A percentile compares a stretch with the other conserved stretches of the same genome.
Conservation (phyloP, 208 protist genomes). For the Leishmania lainsoni region DNA sequence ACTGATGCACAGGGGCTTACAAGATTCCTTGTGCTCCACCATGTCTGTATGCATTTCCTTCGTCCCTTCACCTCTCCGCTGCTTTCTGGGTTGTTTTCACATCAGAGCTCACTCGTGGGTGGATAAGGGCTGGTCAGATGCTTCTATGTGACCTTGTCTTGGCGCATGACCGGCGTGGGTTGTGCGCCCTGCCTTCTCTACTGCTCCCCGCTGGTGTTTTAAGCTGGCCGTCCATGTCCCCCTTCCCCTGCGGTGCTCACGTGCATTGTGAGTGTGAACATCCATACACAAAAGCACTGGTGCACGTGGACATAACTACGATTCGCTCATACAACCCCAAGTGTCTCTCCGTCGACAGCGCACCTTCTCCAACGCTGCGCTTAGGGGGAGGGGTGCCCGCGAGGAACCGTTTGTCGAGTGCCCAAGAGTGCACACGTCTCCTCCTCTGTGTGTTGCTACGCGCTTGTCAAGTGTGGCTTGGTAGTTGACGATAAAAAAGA, state of each 20-base stretch:
- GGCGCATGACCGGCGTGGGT: background rate
- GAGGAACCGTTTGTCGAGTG: background rate
- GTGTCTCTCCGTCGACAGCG: background rate
- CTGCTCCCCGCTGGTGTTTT: background rate
- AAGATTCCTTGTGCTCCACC: background rate
- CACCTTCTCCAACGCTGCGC: background rate
- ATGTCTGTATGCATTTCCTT: background rate
- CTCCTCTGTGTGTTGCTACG: background rate
- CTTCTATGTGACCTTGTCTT: background rate
- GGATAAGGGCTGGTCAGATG: background rate
- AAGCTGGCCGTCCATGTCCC: background rate
- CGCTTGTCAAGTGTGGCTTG: background rate
- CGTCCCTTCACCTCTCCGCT: background rate
- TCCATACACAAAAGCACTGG: background rate
- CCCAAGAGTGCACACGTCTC: background rate
- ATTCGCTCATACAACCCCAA: background rate
- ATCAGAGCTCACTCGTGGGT: no score
- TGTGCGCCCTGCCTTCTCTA: background rate
- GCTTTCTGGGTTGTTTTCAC: background rate
- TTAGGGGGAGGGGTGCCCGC: background rate
- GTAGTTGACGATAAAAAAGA: background rate
- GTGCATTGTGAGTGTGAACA: background rate
- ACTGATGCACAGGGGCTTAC: no score
- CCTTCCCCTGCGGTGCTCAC: background rate
- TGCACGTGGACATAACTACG: background rate